A percentile compares a stretch with the other conserved stretches of the same genome.
Conservation (phyloP, 2,329 filamentous ascomycete species). For the Gremmenia infestans region DNA sequence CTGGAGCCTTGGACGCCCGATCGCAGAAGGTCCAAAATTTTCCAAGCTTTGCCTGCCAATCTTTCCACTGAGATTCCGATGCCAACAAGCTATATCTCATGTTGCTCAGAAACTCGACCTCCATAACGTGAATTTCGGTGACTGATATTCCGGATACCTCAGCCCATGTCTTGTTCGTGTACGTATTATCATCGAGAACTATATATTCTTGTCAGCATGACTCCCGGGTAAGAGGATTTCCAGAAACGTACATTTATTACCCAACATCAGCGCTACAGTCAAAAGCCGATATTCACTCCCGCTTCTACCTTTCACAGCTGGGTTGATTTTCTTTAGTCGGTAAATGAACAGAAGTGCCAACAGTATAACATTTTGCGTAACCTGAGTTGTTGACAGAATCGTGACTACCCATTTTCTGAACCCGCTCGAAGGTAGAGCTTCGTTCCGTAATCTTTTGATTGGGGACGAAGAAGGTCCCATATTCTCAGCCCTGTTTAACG, state of each 20-base stretch:
- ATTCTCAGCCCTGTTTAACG: conserved; percentile 66
- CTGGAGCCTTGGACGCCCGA: conserved; percentile 23
- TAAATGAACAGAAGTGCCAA: conserved; percentile 90
- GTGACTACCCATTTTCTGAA: conserved; percentile 94
- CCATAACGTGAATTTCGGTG: conserved; percentile 96
- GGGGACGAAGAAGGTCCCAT: conserved; percentile 35
- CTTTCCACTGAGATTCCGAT: conserved; percentile 78
- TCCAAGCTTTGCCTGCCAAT: conserved; percentile 78
- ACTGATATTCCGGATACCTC: conserved; percentile 94
- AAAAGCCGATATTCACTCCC: conserved; percentile 91
- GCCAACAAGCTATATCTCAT: conserved; percentile 92
- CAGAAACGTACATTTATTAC: conserved; percentile 76
- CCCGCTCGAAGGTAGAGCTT: conserved; percentile 70
- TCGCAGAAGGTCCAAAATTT: conserved; percentile 69
- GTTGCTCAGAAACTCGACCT: conserved; percentile 98
- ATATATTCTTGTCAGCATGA: conserved; percentile 22
- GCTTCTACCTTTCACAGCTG: conserved; percentile 80
- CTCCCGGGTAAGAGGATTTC: neutral
- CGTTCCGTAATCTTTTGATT: conserved; percentile 54
- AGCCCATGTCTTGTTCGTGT: conserved; percentile 99
- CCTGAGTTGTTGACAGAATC: conserved; percentile 88
- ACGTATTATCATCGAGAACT: conserved; percentile 97
- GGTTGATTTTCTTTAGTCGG: conserved; percentile 84
- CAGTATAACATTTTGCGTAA: conserved; percentile 91
- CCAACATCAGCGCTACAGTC: conserved; percentile 94